Base-by-base conservation (phyloP, 805 yeast genomes). In the Ogataea nakhonphanomensis region DNA sequence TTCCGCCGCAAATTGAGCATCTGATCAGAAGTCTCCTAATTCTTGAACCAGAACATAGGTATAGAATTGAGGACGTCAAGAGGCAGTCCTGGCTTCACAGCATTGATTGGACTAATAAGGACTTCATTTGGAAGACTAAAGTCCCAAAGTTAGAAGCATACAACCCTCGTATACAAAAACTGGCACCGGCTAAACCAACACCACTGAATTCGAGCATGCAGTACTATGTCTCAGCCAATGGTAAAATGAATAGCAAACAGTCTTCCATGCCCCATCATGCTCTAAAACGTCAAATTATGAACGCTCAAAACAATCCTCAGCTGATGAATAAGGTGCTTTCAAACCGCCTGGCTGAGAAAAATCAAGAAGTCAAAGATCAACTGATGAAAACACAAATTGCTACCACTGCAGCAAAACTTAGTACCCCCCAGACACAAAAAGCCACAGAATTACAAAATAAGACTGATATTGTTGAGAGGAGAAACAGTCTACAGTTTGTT, bases 81-180 rank as follows among this genome's bases (percentile, higher is more conserved):
- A 50, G 52, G 13, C 93, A 88, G 57, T 73, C 71, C 29, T 91
- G 95, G 76, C 87, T 90, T 53, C 68, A 70, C 27, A 71, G 67
- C 8, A 61, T 83, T 6, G 73, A 86, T 50, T 91, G 95, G 84
- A 54, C 62, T 13, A 78, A 84, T 48, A 75, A 76, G 45, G 73
- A 74, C 30, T 63, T 64, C 36, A 74, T 91, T 9, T 90, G 97
- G 97, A 70, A 73, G 31, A 55, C 68, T 1, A 67, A 70, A 13
- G 81, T 80, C 2, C 95, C 95, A 1, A 78, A 76, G 51, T 55
- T 87, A 30, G 82, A 80, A 39, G 80, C 88, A 1, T 84, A 79
- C 55, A 79, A 79, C 45, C 71, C 62, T 42, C 57, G 62, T 25
- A 30, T 59, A 5, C 62, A 65, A 26, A 32, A 48, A 6, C 24